A percentile compares a stretch with the other conserved stretches of the same genome.
Conservation (phyloP, 2,329 filamentous ascomycete species). For the Nigrospora oryzae region DNA sequence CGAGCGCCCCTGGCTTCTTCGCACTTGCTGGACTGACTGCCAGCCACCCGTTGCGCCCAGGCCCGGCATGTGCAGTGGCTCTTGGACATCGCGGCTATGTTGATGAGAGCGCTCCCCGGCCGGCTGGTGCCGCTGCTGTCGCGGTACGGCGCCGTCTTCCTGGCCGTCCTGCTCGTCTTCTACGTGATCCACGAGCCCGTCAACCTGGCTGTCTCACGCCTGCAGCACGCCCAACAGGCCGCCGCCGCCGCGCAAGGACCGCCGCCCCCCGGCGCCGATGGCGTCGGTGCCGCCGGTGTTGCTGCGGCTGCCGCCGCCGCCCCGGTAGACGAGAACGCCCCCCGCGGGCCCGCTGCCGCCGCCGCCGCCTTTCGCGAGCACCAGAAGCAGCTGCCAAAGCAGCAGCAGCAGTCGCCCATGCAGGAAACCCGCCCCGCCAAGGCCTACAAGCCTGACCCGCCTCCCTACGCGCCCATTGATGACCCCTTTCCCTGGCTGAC, state of each 20-base stretch:
- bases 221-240: slow-evolving; percentile 1
- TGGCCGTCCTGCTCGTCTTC: slow-evolving; percentile 20
- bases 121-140: slow-evolving; percentile 17
- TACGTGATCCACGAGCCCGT: slow-evolving; percentile 19
- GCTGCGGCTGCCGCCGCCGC: not conserved
- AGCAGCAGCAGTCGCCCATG: not conserved
- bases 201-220: slow-evolving; percentile 3
- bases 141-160: slow-evolving; percentile 20
- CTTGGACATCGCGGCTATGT: not conserved
- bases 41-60: no score
- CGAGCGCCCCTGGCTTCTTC: no score
- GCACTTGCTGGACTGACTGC: no score
- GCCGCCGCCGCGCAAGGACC: not conserved
- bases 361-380: not conserved
- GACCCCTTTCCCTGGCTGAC: slow-evolving; percentile 30
- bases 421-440: slow-evolving; percentile 11
- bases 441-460: slow-evolving; percentile 21
- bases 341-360: not conserved
- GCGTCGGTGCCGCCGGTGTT: not conserved
- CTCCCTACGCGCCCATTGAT: slow-evolving; percentile 17
- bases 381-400: not conserved
- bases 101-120: slow-evolving; percentile 3
- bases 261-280: not conserved
- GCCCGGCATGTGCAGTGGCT: no score
- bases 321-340: no score